Conservation (phyloP, 2,329 filamentous ascomycete species). For the Paraphoma chrysanthemicola region DNA sequence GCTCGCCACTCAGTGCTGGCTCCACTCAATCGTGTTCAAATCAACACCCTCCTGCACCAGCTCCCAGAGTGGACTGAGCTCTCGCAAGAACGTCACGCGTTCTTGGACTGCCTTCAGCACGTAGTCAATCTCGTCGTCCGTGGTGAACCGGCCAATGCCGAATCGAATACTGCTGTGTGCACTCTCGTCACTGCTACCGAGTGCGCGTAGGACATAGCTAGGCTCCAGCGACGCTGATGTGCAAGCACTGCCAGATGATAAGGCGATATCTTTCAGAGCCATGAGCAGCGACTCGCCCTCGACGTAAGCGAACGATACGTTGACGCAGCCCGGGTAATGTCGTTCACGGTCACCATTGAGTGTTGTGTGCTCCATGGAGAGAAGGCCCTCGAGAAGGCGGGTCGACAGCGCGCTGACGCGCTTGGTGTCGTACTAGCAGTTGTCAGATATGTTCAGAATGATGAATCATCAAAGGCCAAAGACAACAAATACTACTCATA, state of each 20-base stretch:
- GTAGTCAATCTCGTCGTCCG: conserved; percentile 94
- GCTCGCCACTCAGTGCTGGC: conserved; percentile 73
- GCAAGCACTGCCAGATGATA: conserved; percentile 96
- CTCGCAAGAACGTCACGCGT: conserved; percentile 88
- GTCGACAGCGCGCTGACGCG: conserved; percentile 84
- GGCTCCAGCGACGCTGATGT: conserved; percentile 96
- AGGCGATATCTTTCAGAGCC: conserved; percentile 96
- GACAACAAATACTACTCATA: conserved; percentile 58
- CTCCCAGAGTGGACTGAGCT: conserved; percentile 96
- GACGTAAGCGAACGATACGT: conserved; percentile 97
- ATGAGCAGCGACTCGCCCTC: conserved; percentile 98
- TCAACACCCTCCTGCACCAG: conserved; percentile 96
- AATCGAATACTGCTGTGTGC: conserved; percentile 98
- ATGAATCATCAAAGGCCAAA: neutral
- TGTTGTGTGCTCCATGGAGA: conserved; percentile 88
- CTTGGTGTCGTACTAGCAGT: conserved; percentile 82
- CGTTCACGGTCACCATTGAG: conserved; percentile 84
- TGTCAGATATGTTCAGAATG: conserved; percentile 17
- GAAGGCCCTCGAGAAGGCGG: conserved; percentile 79
- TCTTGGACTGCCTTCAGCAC: conserved; percentile 93
- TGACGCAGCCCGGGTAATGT: conserved; percentile 96
- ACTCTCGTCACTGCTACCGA: conserved; percentile 96
- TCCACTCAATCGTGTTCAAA: conserved; percentile 97
- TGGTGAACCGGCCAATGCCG: conserved; percentile 96
- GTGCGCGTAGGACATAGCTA: conserved; percentile 90